Base-by-base conservation (phyloP, 768 basidiomycete genomes). In the Tricholoma bakamatsutake region DNA sequence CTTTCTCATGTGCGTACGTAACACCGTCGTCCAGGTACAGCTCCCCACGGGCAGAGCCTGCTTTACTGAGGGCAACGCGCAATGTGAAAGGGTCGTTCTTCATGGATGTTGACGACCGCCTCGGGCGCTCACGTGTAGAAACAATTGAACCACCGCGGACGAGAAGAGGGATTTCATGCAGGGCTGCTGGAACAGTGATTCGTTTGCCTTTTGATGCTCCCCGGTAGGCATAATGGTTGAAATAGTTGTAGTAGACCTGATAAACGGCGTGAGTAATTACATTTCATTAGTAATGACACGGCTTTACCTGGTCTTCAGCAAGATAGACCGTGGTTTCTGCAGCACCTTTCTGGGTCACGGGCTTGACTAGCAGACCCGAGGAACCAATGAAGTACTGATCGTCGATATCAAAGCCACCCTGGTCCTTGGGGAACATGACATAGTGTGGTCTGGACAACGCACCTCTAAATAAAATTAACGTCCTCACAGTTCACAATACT, bases 11-110 rank as follows among this genome's bases (percentile, higher is more conserved):
- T 4, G 78, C 73, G 69, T 84, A 98, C 0, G 87, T 82, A 51
- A 87, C 88, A 12, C 97, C 97, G 62, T 98, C 97, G 67, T 99
- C 97, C 54, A 96, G 81, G 71, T 98, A 99, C 35, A 99, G 77
- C 64, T 95, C 90, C 35, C 97, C 97, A 1, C 65, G 67, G 0
- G 95, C 95, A 30, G 60, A 64, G 27, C 75, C 73, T 1, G 73
- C 64, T 47, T 83, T 81, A 71, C 80, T 80, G 17, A 96, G 75
- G 0, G 93, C 91, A 21, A 96, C 80, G 54, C 88, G 85, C 37
- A 98, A 80, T 0, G 94, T 98, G 77, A 95, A 92, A 0, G 96
- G 97, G 66, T 99, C 97, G 52, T 77, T 71, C 73, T 86, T 90
- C 90, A 97, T 96, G 40, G 95, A 76, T 0, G 84, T 77, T 0